These are phyloP conservation scores for Hygrophoropsis aurantiaca DNA, from an alignment of 768 basidiomycete species.

Conservation along the genomic window DNA sequence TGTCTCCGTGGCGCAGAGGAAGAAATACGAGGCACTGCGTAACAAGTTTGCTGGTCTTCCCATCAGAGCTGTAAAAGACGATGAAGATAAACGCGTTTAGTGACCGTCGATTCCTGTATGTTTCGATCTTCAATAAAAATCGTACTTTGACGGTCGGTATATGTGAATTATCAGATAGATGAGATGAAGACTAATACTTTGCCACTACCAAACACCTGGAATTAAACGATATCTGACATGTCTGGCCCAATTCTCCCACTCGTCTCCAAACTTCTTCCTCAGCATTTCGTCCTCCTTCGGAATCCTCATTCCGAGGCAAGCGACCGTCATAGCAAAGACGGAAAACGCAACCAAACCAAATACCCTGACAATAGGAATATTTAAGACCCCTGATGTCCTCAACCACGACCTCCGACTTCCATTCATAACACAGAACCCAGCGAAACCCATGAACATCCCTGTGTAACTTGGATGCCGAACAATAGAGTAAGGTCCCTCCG, in stretches of 20 bases:
- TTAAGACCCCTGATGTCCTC: background rate
- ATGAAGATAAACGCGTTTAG: slow-evolving; percentile 24
- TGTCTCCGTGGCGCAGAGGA: slow-evolving; percentile 76
- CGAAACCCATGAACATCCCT: background rate
- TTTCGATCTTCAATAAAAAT: too few species aligned
- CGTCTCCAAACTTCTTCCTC: slow-evolving; percentile 25
- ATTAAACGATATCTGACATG: slow-evolving; percentile 31
- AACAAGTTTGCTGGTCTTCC: slow-evolving; percentile 84
- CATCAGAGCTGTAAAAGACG: slow-evolving; percentile 44
- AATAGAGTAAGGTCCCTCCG: slow-evolving; percentile 15
- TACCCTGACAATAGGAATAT: background rate
- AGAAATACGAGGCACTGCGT: slow-evolving; percentile 78
- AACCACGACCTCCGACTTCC: background rate
- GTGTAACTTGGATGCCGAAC: slow-evolving; percentile 27
- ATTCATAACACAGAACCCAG: background rate
- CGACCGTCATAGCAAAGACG: background rate
- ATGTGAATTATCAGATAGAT: too few species aligned
- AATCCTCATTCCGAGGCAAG: background rate
- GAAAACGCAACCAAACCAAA: background rate
- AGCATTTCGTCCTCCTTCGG: slow-evolving; percentile 30
- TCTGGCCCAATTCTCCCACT: slow-evolving; percentile 32
- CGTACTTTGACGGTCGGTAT: too few species aligned
- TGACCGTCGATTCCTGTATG: too few species aligned
- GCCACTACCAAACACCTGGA: slow-evolving; percentile 22
- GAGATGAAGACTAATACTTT: too few species aligned